A percentile compares a stretch with the other conserved stretches of the same genome.
phyloP scores from a whole-genome alignment of 495 filamentous ascomycete genomes.

The Penicillium silybi region DNA sequence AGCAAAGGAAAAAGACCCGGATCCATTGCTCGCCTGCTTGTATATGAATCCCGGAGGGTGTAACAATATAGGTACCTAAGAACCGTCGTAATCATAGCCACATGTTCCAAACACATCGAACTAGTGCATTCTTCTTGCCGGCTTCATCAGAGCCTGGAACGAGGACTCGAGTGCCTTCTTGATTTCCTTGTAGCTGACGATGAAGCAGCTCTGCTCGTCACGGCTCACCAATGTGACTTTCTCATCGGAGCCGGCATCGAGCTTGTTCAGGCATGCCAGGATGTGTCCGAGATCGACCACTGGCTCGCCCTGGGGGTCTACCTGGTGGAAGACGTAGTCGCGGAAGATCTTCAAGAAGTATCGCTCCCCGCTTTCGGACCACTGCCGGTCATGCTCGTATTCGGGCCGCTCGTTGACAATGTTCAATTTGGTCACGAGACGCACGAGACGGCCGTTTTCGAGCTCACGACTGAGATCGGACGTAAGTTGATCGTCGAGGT shows the following conservation, averaged over 20 bases:
- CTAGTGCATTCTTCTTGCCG: constrained; percentile 42
- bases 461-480: constrained; percentile 72
- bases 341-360: constrained; percentile 90
- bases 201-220: constrained; percentile 80
- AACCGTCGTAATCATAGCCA: constrained; percentile 9
- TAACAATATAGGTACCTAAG: neutral
- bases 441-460: constrained; percentile 84
- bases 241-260: constrained; percentile 88
- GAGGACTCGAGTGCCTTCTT: constrained; percentile 72
- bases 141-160: constrained; percentile 75
- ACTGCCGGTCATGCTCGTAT: constrained; percentile 65
- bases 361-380: constrained; percentile 87
- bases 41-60: neutral
- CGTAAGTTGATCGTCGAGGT: constrained; percentile 68
- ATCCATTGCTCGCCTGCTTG: neutral
- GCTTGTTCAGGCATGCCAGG: constrained; percentile 76
- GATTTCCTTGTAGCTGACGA: constrained; percentile 83
- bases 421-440: constrained; percentile 78
- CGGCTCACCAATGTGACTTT: constrained; percentile 78
- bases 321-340: constrained; percentile 95
- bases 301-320: constrained; percentile 76
- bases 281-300: constrained; percentile 83
- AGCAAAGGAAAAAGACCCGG: neutral
- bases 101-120: neutral
- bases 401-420: constrained; percentile 87